Evolutionary conservation across 2,329 filamentous ascomycete species (phyloP).

Genomic region (Ramularia endophylla): DNA sequence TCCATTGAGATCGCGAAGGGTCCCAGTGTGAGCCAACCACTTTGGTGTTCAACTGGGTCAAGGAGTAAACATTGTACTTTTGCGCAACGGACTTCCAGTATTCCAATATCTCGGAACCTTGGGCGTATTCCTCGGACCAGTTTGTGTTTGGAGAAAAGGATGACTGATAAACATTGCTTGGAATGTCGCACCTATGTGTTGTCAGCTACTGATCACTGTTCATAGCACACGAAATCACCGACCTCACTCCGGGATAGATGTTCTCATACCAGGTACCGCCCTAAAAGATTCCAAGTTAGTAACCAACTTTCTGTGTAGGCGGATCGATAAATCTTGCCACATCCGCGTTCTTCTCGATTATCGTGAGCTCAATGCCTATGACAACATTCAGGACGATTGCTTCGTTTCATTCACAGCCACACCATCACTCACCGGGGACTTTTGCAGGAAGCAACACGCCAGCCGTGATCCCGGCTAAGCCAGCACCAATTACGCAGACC

Average conservation of each 20-base stretch:
- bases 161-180: constrained; percentile 64
- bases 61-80: constrained; percentile 60
- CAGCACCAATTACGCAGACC: constrained; percentile 54
- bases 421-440: too few relatives aligned
- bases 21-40: constrained; percentile 55
- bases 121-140: constrained; percentile 64
- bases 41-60: constrained; percentile 50
- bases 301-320: constrained; percentile 3
- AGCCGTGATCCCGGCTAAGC: constrained; percentile 57
- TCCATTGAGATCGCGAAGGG: constrained; percentile 49
- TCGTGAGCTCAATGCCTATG: constrained; percentile 57
- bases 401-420: too few relatives aligned
- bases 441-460: constrained; percentile 63
- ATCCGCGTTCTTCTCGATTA: constrained; percentile 63
- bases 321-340: constrained; percentile 42
- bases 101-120: constrained; percentile 59
- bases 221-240: not conserved
- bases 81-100: constrained; percentile 60
- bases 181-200: constrained; percentile 55
- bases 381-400: too few relatives aligned
- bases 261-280: constrained; percentile 41
- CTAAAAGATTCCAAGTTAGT: constrained; percentile 20
- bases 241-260: constrained; percentile 15
- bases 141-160: constrained; percentile 62
- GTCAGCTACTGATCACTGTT: not conserved